Base-by-base conservation (phyloP, 495 filamentous ascomycete species). In the Bacidia rubella region DNA sequence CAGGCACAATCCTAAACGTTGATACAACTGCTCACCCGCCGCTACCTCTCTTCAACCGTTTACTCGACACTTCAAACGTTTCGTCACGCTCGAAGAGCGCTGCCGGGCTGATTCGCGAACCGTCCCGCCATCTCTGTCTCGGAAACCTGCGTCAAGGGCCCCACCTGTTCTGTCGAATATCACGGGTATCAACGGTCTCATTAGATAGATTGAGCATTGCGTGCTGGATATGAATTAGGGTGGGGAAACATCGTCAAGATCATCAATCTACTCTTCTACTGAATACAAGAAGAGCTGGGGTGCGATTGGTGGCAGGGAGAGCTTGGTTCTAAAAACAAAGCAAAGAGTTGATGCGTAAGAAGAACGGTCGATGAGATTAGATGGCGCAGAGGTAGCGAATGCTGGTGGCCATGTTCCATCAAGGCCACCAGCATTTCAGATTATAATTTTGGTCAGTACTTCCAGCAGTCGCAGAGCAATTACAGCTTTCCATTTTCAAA, bases 391-490 rank as follows among this genome's bases (percentile, higher is more conserved):
- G 35, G 51, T 55, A 49, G 54, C 52, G 32, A 46, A 56, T 53
- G 57, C 57, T 53, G 60, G 50, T 52, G 51, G 27, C 44, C 5
- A 29, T 26, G 17, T 12, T 22, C 27, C 23, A 27, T 40, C 49
- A 17, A 51, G 49, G 39, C 49, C 67, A 60, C 74, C 81, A 62
- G 77, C 82, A 26, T 73, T 90, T 67, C 82, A 90, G 62, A 78
- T 90, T 49, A 87, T 89, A 69, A 75, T 89, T 51, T 68, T 90
- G 70, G 85, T 90, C 72, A 77, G 85, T 77, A 43, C 46, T 42
- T 47, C 35, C 40, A 29, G 26, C 53, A 53, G 42, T 40, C 52
- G 19, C 29, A 35, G 15, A 35, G 29, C 29, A n/a, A n/a, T n/a
- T n/a, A n/a, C n/a, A n/a, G n/a, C n/a, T n/a, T n/a, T n/a, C n/a